These are phyloP conservation scores for Amauroascus verrucosus DNA, from an alignment of 2,329 filamentous ascomycete species.

Conservation along the genomic window DNA sequence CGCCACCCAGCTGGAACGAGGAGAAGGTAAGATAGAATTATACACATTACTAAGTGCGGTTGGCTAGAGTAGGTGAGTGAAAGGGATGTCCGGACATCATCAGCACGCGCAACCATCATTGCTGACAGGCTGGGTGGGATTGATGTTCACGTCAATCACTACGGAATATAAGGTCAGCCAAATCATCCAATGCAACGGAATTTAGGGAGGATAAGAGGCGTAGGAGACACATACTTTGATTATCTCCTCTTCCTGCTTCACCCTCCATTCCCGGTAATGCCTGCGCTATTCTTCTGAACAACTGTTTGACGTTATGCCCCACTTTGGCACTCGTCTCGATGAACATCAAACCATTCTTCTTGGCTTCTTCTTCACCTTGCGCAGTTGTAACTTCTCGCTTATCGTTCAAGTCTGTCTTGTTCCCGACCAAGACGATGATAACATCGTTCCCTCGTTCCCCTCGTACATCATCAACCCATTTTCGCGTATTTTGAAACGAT, in stretches of 20 bases:
- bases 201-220: background rate
- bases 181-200: background rate
- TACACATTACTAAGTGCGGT: background rate
- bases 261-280: constrained; percentile 96
- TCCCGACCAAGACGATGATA: constrained; percentile 95
- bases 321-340: constrained; percentile 98
- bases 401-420: constrained; percentile 98
- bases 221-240: constrained; percentile 55
- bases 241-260: constrained; percentile 64
- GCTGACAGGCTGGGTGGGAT: constrained; percentile 52
- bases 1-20: constrained; percentile 8
- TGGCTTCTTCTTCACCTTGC: constrained; percentile 95
- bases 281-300: constrained; percentile 97
- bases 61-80: background rate
- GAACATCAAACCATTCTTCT: constrained; percentile 97
- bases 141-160: constrained; percentile 94
- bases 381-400: constrained; percentile 94
- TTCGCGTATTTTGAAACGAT: constrained; percentile 95
- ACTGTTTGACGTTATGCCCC: constrained; percentile 92
- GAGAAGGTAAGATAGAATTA: background rate
- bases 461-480: constrained; percentile 98
- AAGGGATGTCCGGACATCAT: constrained; percentile 16
- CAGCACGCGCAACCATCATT: constrained; percentile 66
- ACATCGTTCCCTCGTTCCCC: constrained; percentile 96
- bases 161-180: constrained; percentile 18